Conservation (phyloP, 2,329 filamentous ascomycete genomes). For the Verruconis gallopava region DNA sequence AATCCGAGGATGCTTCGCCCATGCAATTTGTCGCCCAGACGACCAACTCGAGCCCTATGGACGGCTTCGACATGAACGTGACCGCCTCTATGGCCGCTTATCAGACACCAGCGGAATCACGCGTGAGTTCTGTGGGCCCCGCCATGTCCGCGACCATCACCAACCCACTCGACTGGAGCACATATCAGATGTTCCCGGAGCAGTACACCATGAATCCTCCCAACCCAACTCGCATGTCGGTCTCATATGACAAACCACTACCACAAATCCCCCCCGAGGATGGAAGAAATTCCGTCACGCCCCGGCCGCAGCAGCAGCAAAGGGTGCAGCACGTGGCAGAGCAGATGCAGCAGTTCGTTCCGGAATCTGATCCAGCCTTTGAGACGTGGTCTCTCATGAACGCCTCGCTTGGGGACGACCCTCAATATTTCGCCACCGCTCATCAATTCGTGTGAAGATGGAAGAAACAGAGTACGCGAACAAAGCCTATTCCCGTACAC, state of each 20-base stretch:
- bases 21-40: conserved; percentile 2
- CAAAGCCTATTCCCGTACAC: not conserved
- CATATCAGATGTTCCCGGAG: conserved; percentile 4
- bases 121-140: conserved; percentile 7
- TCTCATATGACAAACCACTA: conserved; percentile 6
- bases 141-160: not conserved
- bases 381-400: conserved; percentile 6
- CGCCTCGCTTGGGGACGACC: conserved; percentile 4
- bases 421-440: not conserved
- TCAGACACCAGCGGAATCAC: conserved; percentile 6
- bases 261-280: conserved; percentile 7
- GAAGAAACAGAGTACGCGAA: not conserved
- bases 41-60: conserved; percentile 5
- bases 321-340: conserved; percentile 1
- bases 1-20: not conserved
- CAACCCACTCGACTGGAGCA: conserved; percentile 3
- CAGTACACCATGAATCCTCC: conserved; percentile 6
- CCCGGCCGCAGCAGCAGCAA: not conserved
- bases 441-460: not conserved
- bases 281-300: conserved; percentile 2
- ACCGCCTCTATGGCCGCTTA: conserved; percentile 1
- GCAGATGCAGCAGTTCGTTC: conserved; percentile 2
- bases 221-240: conserved; percentile 7
- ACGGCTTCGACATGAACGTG: conserved; percentile 6
- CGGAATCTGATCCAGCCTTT: not conserved